Base-by-base conservation (phyloP, 768 basidiomycete genomes). In the Agrocybe praecox region DNA sequence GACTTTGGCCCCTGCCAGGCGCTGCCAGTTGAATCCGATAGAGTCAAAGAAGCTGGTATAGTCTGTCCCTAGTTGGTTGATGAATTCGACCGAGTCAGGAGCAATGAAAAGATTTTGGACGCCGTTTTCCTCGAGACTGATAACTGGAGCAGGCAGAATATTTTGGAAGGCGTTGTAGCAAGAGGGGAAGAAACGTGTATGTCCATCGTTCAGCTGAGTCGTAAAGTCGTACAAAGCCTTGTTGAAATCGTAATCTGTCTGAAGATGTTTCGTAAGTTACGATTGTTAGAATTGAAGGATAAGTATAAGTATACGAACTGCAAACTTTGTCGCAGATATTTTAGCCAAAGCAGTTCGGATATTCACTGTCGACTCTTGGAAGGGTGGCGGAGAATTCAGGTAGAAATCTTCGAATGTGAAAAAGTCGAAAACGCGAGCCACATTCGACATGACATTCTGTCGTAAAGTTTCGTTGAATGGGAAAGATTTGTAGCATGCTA, bases 211-310 rank as follows among this genome's bases (percentile, higher is more conserved):
- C 45, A 88, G 61, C 48, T 76, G 76, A 17, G 75, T 83, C 0
- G 77, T 79, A 57, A 84, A 80, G 52, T 83, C 74, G 57, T 80
- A 86, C 17, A 88, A 62, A 40, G 77, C 85, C 46, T 71, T 73
- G 62, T 81, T 86, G 69, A 88, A 87, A 63, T 86, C 85, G 57
- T 85, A 88, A 59, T 88, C 86, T 8, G 85, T 85, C 83, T 88
- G 52, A 5, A 33, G 26, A 23, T 19, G 24, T 22, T 17, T 17
- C 24, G 18, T 17, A 1, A 24, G 26, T n/a, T 21, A 11, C 17
- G 11, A 34, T 40, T 12, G 29, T 22, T 17, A 5, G 21, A 14
- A 44, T 3, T 34, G n/a, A 46, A 11, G 18, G 8, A 21, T n/a
- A 23, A 34, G 21, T 18, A 43, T 43, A n/a, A 18, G 8, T 23